These are phyloP conservation scores for Geotrichum europaeum DNA, from an alignment of 1,139 yeast genomes.

Conservation along the genomic window DNA sequence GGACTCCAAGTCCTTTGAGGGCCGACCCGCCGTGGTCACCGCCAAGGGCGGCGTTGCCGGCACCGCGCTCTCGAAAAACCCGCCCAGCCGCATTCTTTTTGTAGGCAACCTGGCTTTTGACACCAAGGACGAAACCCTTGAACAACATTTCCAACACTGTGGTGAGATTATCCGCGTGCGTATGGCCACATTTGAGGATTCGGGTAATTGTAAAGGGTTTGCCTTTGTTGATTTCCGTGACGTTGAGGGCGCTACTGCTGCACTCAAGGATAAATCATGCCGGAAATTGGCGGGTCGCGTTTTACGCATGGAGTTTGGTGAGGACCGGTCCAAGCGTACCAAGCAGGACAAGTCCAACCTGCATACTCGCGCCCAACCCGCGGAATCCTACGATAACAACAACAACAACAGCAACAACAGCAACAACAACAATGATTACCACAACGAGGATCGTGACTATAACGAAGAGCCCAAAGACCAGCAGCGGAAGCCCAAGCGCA, in stretches of 20 bases:
- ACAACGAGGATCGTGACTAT: neutral
- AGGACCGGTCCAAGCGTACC: constrained; percentile 80
- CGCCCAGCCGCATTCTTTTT: constrained; percentile 83
- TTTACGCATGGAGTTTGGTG: constrained; percentile 86
- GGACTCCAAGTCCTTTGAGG: constrained; percentile 73
- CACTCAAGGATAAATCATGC: constrained; percentile 67
- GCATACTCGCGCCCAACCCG: constrained; percentile 18
- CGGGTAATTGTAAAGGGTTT: constrained; percentile 95
- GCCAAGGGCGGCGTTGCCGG: constrained; percentile 17
- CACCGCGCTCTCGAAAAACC: constrained; percentile 42
- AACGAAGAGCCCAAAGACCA: constrained; percentile 6
- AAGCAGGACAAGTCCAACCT: constrained; percentile 40
- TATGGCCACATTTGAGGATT: constrained; percentile 95
- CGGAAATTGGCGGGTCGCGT: constrained; percentile 66
- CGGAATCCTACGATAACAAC: neutral
- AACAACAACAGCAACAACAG: constrained; percentile 1
- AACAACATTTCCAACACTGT: constrained; percentile 67
- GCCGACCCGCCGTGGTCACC: constrained; percentile 65
- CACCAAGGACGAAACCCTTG: constrained; percentile 74
- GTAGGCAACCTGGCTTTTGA: constrained; percentile 93
- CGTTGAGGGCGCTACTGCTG: constrained; percentile 75
- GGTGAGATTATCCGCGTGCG: constrained; percentile 78
- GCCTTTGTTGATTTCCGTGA: constrained; percentile 84
- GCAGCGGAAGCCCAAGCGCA: constrained; percentile 19
- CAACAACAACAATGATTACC: neutral